Conservation (phyloP, 805 yeast genomes). For the Barnettozyma pratensis region DNA sequence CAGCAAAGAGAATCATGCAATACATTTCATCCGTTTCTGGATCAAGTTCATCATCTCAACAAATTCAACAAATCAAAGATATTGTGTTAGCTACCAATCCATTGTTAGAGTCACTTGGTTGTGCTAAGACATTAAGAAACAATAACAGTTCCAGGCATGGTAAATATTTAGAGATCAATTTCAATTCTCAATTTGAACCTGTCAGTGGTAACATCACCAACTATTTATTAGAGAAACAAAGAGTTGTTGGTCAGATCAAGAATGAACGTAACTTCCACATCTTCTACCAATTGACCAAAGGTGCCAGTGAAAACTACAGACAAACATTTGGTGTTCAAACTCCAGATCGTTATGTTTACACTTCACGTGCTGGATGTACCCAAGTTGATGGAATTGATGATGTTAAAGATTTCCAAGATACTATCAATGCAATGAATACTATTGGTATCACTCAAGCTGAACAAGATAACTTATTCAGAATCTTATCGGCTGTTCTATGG, state of each 20-base stretch:
- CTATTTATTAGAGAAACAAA: constrained; percentile 86
- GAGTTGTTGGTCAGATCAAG: constrained; percentile 92
- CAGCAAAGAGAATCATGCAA: constrained; percentile 97
- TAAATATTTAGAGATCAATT: constrained; percentile 85
- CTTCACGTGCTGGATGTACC: constrained; percentile 81
- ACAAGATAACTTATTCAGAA: constrained; percentile 84
- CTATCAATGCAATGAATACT: constrained; percentile 78
- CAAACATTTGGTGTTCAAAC: constrained; percentile 84
- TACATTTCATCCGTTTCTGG: constrained; percentile 90
- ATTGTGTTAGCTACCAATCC: constrained; percentile 98
- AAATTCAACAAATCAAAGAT: constrained; percentile 84
- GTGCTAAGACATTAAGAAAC: constrained; percentile 88
- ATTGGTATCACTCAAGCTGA: constrained; percentile 81
- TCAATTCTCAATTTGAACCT: constrained; percentile 79
- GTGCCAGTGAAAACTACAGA: constrained; percentile 80
- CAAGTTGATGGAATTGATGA: constrained; percentile 87
- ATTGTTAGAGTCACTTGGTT: constrained; percentile 82
- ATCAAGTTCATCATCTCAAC: constrained; percentile 50
- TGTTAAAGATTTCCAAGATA: constrained; percentile 68
- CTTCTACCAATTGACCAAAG: constrained; percentile 91
- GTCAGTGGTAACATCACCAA: constrained; percentile 95
- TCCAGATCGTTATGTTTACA: constrained; percentile 90
- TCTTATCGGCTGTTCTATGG: constrained; percentile 86
- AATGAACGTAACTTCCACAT: constrained; percentile 96
- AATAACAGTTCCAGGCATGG: constrained; percentile 92